Conservation (phyloP, 805 yeast species). For the Metschnikowia matae region DNA sequence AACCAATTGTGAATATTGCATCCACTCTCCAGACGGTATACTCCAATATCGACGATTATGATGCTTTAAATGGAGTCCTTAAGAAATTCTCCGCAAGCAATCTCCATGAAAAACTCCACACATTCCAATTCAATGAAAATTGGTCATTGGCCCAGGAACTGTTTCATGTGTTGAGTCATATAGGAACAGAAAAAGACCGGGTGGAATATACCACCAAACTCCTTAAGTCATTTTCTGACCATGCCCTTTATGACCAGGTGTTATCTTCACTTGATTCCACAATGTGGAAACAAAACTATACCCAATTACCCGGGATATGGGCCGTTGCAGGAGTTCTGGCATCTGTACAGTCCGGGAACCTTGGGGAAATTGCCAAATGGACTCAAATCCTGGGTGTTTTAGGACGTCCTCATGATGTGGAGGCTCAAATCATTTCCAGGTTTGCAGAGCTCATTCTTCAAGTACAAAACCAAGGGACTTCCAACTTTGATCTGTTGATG, state of each 20-base stretch:
- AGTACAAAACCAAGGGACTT: slow-evolving; percentile 31
- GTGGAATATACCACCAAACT: slow-evolving; percentile 47
- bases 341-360: slow-evolving; percentile 60
- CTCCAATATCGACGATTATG: slow-evolving; percentile 83
- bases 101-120: slow-evolving; percentile 70
- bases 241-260: slow-evolving; percentile 69
- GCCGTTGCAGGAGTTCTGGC: slow-evolving; percentile 69
- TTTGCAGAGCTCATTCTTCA: slow-evolving; percentile 60
- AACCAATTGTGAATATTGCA: slow-evolving; percentile 15
- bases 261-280: slow-evolving; percentile 45
- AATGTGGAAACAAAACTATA: slow-evolving; percentile 18
- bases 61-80: slow-evolving; percentile 82
- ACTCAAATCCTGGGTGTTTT: slow-evolving; percentile 44
- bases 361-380: slow-evolving; percentile 55
- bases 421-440: slow-evolving; percentile 54
- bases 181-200: slow-evolving; percentile 28
- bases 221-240: slow-evolving; percentile 67
- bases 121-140: slow-evolving; percentile 78
- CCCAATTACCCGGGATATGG: slow-evolving; percentile 49
- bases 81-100: slow-evolving; percentile 66
- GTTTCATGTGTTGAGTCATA: slow-evolving; percentile 57
- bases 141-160: slow-evolving; percentile 89
- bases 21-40: slow-evolving; percentile 71
- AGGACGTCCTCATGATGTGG: slow-evolving; percentile 42
- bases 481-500: slow-evolving; percentile 37